Base-by-base conservation (phyloP, 2,329 filamentous ascomycete species). In the Helicocarpus griseus region DNA sequence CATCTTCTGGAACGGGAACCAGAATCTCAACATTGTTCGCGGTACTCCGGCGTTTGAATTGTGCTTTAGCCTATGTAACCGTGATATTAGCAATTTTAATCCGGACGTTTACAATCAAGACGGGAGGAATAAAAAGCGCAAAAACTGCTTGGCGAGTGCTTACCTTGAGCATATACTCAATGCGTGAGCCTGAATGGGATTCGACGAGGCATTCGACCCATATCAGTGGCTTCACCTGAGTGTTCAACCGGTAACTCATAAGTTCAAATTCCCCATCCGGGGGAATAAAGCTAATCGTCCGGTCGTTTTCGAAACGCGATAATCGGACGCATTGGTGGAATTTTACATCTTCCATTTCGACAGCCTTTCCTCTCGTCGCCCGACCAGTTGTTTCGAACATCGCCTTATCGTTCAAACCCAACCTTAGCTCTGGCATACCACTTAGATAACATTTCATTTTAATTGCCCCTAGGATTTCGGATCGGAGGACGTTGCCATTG, bases 391-490 rank as follows among this genome's bases (percentile, higher is more conserved):
- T 95, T 73, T 98, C 93, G 65, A 98, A 98, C 93, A 98, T 98
- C 69, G 89, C 93, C 73, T 98, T 98, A 76, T 98, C 93, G 74
- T 98, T 98, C 65, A 98, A 74, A 4, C 93, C 93, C 48, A 98
- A 73, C 26, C 93, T 85, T 63, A 98, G 73, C 73, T 98, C 93
- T 9, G 93, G 93, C 93, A 98, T 98, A 53, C 93, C 93, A 44
- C 89, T 95, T 14, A 98, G 78, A 67, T 98, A 98, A 73, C 93
- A 98, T 74, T 98, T 98, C 93, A 98, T 96, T 76, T 98, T 98
- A 70, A 98, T 85, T 40, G 93, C 90, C 51, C 93, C 93, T 22
- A 98, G 77, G 61, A 98, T 98, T 73, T 98, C 93, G 6, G 89
- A 95, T 22, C 93, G 86, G 54, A 98, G 76, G 4, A 98, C 93